Percentiles rank a stretch among this genome's conserved stretches.
Evolutionary conservation across 2,329 filamentous ascomycete genomes (phyloP).

Genomic region (Aureobasidium mangrovei): DNA sequence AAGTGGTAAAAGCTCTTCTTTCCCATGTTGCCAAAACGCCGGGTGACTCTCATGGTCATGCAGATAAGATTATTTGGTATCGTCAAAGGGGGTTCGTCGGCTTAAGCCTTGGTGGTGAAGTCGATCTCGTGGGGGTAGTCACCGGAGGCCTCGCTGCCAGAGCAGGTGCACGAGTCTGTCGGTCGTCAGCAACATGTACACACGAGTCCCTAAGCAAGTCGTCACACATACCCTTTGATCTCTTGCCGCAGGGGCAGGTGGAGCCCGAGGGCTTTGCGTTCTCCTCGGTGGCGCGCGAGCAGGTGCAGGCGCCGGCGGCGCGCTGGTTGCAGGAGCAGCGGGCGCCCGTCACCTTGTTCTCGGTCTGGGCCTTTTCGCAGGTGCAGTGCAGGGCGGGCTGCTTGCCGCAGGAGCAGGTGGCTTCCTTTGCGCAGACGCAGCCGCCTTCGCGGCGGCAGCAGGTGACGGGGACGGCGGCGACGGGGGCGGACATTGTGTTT

Average conservation of each 20-base stretch:
- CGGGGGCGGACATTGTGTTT: constrained; percentile 31
- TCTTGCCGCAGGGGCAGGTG: constrained; percentile 68
- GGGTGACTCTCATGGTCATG: background rate
- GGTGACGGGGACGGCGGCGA: constrained; percentile 38
- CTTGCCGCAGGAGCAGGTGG: constrained; percentile 81
- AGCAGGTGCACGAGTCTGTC: constrained; percentile 53
- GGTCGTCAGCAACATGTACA: background rate
- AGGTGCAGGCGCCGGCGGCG: constrained; percentile 72
- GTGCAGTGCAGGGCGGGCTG: constrained; percentile 77
- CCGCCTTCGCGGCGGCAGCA: constrained; percentile 51
- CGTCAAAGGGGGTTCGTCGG: background rate
- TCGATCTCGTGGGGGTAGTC: constrained; percentile 64
- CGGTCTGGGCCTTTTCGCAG: constrained; percentile 64
- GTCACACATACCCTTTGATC: constrained; percentile 54
- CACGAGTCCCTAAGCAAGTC: too few relatives aligned
- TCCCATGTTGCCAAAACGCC: background rate
- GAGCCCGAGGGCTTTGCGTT: constrained; percentile 53
- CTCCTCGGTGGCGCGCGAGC: constrained; percentile 61
- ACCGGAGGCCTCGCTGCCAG: constrained; percentile 52
- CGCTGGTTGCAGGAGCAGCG: constrained; percentile 76
- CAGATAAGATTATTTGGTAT: background rate
- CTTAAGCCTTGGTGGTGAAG: constrained; percentile 60
- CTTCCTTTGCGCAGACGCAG: constrained; percentile 45
- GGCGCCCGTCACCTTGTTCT: constrained; percentile 66
- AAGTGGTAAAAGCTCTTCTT: too few relatives aligned